Conservation (phyloP, 208 protist species). For the Crithidia brevicula region DNA sequence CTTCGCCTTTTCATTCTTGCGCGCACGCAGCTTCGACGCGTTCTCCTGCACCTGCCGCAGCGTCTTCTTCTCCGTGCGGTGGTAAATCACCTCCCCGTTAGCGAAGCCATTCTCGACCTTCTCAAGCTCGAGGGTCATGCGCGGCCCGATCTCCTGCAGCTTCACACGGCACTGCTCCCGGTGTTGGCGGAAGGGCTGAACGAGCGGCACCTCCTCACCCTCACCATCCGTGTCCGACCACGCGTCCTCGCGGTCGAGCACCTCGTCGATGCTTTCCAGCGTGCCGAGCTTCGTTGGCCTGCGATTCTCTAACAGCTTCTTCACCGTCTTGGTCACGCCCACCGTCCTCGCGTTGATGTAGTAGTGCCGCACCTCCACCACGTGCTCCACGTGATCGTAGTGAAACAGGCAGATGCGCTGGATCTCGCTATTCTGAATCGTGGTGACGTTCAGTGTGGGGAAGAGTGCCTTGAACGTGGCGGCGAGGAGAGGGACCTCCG, state of each 20-base stretch:
- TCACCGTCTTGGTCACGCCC: slow-evolving; percentile 81
- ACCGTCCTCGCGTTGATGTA: slow-evolving; percentile 82
- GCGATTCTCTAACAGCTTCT: slow-evolving; percentile 89
- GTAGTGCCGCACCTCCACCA: slow-evolving; percentile 92
- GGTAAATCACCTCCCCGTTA: slow-evolving; percentile 85
- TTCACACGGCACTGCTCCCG: slow-evolving; percentile 91
- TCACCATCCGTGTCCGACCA: slow-evolving; percentile 93
- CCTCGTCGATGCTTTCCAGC: slow-evolving; percentile 77
- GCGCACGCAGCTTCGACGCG: slow-evolving; percentile 70
- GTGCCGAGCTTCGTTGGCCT: slow-evolving; percentile 82
- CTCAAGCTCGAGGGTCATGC: slow-evolving; percentile 88
- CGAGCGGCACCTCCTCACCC: slow-evolving; percentile 89
- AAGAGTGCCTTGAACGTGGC: slow-evolving; percentile 89
- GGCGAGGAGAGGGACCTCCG: slow-evolving; percentile 83
- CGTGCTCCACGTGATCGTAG: slow-evolving; percentile 86
- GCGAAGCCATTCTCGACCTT: slow-evolving; percentile 93
- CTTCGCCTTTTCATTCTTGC: slow-evolving; percentile 71
- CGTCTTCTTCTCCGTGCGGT: slow-evolving; percentile 70
- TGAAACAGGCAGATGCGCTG: slow-evolving; percentile 89
- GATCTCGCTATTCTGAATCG: slow-evolving; percentile 79
- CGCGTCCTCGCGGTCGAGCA: slow-evolving; percentile 83
- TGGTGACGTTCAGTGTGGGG: slow-evolving; percentile 81
- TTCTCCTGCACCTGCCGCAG: slow-evolving; percentile 69
- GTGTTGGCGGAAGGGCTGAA: slow-evolving; percentile 87
- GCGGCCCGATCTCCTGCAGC: slow-evolving; percentile 91